Conservation (phyloP, 2,329 filamentous ascomycete genomes). For the Nemania sp. region DNA sequence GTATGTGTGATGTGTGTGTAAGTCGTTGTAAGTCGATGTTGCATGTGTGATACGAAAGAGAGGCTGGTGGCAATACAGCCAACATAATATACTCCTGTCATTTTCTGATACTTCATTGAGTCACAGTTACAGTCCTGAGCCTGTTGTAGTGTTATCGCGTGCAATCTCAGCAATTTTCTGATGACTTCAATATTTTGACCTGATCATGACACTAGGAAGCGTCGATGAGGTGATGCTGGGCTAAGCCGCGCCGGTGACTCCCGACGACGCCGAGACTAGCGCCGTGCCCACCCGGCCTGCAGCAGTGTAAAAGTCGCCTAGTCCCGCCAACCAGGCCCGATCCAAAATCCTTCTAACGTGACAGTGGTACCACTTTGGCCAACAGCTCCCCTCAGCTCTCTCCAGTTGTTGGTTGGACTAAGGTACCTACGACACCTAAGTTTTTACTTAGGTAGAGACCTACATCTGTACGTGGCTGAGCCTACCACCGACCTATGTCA, state of each 20-base stretch:
- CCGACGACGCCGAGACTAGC: conserved; percentile 9
- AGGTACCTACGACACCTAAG: too few relatives aligned
- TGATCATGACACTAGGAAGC: conserved; percentile 22
- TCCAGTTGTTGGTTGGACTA: too few relatives aligned
- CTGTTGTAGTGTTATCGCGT: too few relatives aligned
- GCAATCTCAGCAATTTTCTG: conserved; percentile 7
- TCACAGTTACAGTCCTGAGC: not conserved
- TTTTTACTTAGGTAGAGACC: too few relatives aligned
- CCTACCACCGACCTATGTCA: too few relatives aligned
- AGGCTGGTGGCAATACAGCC: conserved; percentile 12
- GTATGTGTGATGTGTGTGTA: conserved; percentile 1
- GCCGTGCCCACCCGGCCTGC: not conserved
- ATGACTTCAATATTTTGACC: conserved; percentile 4
- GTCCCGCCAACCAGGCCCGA: conserved; percentile 10
- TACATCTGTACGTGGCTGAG: too few relatives aligned
- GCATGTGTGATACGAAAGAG: conserved; percentile 11
- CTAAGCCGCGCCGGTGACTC: conserved; percentile 12
- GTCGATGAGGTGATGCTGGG: conserved; percentile 22
- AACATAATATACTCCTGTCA: conserved; percentile 18
- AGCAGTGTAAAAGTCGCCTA: not conserved
- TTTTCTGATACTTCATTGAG: not conserved
- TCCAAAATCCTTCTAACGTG: conserved; percentile 27
- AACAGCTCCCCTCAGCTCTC: conserved; percentile 1
- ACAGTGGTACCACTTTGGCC: conserved; percentile 25
- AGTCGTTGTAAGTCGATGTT: conserved; percentile 1